phyloP scores from a whole-genome alignment of 345 rosid genomes.

The Populus deltoides region DNA sequence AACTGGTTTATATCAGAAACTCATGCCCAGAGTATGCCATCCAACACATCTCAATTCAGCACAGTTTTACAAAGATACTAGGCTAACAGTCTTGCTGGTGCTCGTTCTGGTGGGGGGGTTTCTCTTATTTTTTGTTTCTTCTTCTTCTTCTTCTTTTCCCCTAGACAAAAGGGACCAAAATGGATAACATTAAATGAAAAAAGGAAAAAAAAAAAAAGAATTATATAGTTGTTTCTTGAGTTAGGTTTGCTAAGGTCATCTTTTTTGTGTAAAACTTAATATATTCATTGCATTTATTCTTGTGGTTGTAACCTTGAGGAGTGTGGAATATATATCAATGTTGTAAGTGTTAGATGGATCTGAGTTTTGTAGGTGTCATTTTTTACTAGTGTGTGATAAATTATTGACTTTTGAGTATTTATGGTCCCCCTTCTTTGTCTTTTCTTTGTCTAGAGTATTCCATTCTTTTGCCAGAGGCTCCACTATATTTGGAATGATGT shows the following conservation, averaged over 20 bases:
- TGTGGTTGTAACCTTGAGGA: slow-evolving; percentile 40
- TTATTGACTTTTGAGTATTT: neutral
- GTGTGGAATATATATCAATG: slow-evolving; percentile 26
- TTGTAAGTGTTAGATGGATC: neutral
- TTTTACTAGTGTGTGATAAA: neutral
- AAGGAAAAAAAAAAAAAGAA: slow-evolving; percentile 10
- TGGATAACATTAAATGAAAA: slow-evolving; percentile 14
- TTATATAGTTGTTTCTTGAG: slow-evolving; percentile 36
- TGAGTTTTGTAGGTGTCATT: slow-evolving; percentile 35
- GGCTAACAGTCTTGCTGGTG: slow-evolving; percentile 56
- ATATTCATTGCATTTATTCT: slow-evolving; percentile 64
- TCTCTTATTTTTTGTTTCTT: slow-evolving; percentile 24
- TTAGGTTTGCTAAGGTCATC: slow-evolving; percentile 45
- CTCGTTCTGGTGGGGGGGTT: slow-evolving; percentile 35
- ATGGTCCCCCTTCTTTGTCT: neutral
- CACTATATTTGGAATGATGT: neutral
- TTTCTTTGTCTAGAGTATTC: too few species aligned
- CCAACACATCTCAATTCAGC: slow-evolving; percentile 33
- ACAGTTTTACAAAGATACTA: slow-evolving; percentile 31
- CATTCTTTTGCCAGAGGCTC: too few species aligned
- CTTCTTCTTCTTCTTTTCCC: neutral
- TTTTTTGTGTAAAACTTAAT: slow-evolving; percentile 31
- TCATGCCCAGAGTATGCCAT: slow-evolving; percentile 29
- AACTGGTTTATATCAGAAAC: slow-evolving; percentile 22
- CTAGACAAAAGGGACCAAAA: slow-evolving; percentile 16